These are phyloP conservation scores for Hevea brasiliensis DNA, from an alignment of 345 rosid genomes.

Conservation along the genomic window DNA sequence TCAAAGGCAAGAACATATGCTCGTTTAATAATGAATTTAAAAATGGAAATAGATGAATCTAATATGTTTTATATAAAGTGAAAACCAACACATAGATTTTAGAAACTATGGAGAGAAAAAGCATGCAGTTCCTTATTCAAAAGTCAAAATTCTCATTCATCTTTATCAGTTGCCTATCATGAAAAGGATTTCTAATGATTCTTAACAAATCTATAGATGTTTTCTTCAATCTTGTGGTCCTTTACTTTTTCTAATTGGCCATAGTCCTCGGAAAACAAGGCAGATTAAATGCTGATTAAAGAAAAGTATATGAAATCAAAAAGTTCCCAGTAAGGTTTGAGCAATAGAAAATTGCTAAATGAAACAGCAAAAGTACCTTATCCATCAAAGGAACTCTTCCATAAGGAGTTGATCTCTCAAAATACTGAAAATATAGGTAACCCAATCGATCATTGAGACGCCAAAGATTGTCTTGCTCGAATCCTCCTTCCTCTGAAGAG, in stretches of 20 bases:
- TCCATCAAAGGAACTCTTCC: conserved; percentile 98
- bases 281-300: not conserved
- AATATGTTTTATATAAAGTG: not conserved
- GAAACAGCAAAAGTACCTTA: conserved; percentile 54
- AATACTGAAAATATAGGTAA: conserved; percentile 67
- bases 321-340: not conserved
- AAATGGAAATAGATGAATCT: conserved; percentile 17
- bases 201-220: conserved; percentile 19
- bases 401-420: conserved; percentile 91
- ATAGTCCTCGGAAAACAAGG: conserved; percentile 2
- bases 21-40: conserved; percentile 12
- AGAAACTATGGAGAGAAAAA: conserved; percentile 5
- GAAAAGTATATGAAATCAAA: conserved; percentile 5
- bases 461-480: conserved; percentile 60
- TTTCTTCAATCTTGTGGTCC: conserved; percentile 6
- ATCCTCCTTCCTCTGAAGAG: conserved; percentile 89
- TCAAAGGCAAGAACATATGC: conserved; percentile 23
- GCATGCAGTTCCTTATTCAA: conserved; percentile 18
- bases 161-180: conserved; percentile 41
- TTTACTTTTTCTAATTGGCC: conserved; percentile 8
- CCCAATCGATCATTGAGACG: conserved; percentile 79
- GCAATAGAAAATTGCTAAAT: not conserved
- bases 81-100: not conserved
- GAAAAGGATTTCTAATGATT: conserved; percentile 30
- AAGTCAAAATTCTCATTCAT: conserved; percentile 36